Evolutionary conservation across 768 basidiomycete genomes (phyloP), one percentile per base, ranked within the genome.

Genomic region (Mycena epipterygia): DNA sequence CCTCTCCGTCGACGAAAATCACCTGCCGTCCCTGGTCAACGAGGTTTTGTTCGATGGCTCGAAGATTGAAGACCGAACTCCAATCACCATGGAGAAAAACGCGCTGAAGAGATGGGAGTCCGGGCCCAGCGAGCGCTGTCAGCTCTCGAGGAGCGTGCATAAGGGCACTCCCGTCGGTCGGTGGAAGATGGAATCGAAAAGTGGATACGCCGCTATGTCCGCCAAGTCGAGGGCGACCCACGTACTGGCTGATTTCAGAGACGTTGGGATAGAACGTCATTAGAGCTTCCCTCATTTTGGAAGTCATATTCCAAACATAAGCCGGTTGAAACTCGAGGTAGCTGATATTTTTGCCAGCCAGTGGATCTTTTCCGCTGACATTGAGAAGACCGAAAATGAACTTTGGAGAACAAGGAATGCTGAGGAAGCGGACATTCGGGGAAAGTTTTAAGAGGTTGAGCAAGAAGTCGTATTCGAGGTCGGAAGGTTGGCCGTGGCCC

Each of bases 381-480:
- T 2, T 14, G 6, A 3, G 32, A 7, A 53, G 19, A 9, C 33
- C 9, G 8, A 2, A 17, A 7, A 53, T 7, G 2, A 32, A 53
- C 6, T 33, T 9, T 5, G 16, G 32, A 29, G 29, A 32, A 11
- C 8, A 2, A 33, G 52, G 32, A 17, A 53, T 53, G 30, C 52
- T 53, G 52, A 53, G 52, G 14, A 53, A 53, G 27, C 33, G 30
- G 19, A 53, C 52, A n/a, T 33, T 53, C 30, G 52, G 52, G 52
- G n/a, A 53, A 8, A 53, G 52, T 19, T 32, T 32, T 12, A 53
- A 13, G 30, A 53, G 6, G 19, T 32, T 6, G 52, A 53, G 52
- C 30, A 53, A 17, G 30, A 53, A 53, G 27, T 1, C 8, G 30
- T 9, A 17, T 17, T 53, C 30, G 32, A 33, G 7, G 4, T 8